Percentiles rank a stretch among this genome's conserved stretches.
phyloP scores from a whole-genome alignment of 148 eudicot genomes.

The Drosera capensis region DNA sequence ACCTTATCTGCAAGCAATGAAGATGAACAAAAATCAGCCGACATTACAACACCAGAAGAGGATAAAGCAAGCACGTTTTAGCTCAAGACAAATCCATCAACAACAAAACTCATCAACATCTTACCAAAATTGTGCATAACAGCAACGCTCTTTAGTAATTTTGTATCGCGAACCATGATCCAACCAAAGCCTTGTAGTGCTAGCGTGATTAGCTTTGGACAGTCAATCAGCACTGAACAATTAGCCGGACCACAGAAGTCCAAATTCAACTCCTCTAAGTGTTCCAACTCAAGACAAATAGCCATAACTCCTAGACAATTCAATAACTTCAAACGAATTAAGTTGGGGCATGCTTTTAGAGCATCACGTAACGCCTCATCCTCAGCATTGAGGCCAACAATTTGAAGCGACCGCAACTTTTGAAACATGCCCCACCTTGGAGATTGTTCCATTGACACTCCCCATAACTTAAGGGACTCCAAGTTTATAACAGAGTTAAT shows the following conservation, averaged over 20 bases:
- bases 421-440: conserved; percentile 67
- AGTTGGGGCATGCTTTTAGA: conserved; percentile 63
- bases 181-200: conserved; percentile 86
- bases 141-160: conserved; percentile 37
- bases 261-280: conserved; percentile 62
- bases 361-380: conserved; percentile 44
- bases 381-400: conserved; percentile 70
- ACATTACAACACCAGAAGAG: not conserved
- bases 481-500: conserved; percentile 42
- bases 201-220: conserved; percentile 45
- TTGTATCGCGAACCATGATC: conserved; percentile 49
- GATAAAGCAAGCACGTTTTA: not conserved
- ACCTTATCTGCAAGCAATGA: conserved; percentile 48
- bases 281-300: conserved; percentile 35
- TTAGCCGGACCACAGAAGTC: conserved; percentile 65
- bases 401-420: conserved; percentile 55
- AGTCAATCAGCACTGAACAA: conserved; percentile 33
- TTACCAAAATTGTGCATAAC: conserved; percentile 71
- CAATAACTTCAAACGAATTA: conserved; percentile 54
- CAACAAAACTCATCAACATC: not conserved
- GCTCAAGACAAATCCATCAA: too few species aligned
- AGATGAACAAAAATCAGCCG: not conserved
- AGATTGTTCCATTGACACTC: conserved; percentile 56
- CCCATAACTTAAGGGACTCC: conserved; percentile 77
- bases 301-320: conserved; percentile 68